Percentiles rank a stretch among this genome's conserved stretches.
phyloP scores from a whole-genome alignment of 139 green algal species.

The Eudorina sp. region DNA sequence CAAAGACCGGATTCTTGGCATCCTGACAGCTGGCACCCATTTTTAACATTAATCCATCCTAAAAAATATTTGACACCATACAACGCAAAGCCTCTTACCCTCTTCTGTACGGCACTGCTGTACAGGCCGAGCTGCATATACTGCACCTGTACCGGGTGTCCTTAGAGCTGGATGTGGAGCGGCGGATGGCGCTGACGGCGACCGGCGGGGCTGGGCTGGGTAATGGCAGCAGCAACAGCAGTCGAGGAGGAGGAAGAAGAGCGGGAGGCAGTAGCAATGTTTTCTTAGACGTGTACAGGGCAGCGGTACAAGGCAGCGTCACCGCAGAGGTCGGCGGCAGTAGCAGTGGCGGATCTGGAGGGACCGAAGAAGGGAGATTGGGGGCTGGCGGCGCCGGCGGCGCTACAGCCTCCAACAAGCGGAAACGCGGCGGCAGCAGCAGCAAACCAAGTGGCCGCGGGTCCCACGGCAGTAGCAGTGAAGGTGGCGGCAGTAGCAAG shows the following conservation, averaged over 20 bases:
- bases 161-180: constrained; percentile 32
- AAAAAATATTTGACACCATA: no score
- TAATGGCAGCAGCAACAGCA: not conserved
- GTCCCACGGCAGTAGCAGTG: not conserved
- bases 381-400: not conserved
- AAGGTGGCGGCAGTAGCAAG: not conserved
- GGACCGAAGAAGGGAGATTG: no score
- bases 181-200: not conserved
- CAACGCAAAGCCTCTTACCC: no score
- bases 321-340: not conserved
- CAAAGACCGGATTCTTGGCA: no score
- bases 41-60: no score
- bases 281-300: not conserved
- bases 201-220: not conserved
- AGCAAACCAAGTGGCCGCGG: not conserved
- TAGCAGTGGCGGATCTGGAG: no score
- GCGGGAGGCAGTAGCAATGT: not conserved
- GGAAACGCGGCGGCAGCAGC: not conserved
- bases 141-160: constrained; percentile 47
- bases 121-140: constrained; percentile 53
- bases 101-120: not conserved
- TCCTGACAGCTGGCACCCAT: no score
- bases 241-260: not conserved
- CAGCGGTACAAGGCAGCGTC: not conserved
- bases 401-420: not conserved